phyloP scores from a whole-genome alignment of 306 rosid species.

The Oemleria cerasiformis region DNA sequence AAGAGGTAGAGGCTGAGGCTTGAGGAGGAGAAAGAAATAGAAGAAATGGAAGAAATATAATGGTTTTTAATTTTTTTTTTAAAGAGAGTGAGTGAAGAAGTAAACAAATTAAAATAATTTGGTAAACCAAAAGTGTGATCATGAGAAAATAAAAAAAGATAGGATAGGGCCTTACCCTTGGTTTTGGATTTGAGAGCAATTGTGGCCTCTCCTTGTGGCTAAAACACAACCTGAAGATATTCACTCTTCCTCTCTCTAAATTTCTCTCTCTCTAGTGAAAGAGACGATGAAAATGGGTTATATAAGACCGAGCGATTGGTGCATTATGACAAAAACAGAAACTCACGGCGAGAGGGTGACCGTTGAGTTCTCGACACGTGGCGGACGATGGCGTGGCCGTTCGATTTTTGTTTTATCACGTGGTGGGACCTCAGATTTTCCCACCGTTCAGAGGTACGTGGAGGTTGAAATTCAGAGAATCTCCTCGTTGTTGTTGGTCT shows the following conservation, averaged over 20 bases:
- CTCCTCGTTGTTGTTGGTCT: not conserved
- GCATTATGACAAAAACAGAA: constrained; percentile 26
- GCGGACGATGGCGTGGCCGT: constrained; percentile 20
- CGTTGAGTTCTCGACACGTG: constrained; percentile 50
- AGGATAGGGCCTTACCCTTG: constrained; percentile 68
- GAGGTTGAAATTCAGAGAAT: not conserved
- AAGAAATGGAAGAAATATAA: constrained; percentile 9
- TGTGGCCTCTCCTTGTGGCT: constrained; percentile 53
- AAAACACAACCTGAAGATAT: constrained; percentile 39
- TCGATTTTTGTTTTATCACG: constrained; percentile 47
- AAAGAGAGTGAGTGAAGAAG: constrained; percentile 2
- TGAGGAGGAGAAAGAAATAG: not conserved
- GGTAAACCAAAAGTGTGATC: too few species aligned
- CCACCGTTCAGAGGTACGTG: not conserved
- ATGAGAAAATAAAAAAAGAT: constrained; percentile 26
- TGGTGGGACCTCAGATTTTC: constrained; percentile 35
- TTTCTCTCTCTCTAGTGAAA: constrained; percentile 1
- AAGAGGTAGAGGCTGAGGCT: not conserved
- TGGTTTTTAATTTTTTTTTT: too few species aligned
- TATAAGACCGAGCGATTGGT: too few species aligned
- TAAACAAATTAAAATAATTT: not conserved
- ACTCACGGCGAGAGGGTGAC: constrained; percentile 6
- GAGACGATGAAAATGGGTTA: constrained; percentile 5
- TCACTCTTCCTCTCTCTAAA: not conserved
- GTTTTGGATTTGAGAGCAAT: constrained; percentile 59